Evolutionary conservation across 2,329 filamentous ascomycete genomes (phyloP).

Genomic region (Knufia fluminis): DNA sequence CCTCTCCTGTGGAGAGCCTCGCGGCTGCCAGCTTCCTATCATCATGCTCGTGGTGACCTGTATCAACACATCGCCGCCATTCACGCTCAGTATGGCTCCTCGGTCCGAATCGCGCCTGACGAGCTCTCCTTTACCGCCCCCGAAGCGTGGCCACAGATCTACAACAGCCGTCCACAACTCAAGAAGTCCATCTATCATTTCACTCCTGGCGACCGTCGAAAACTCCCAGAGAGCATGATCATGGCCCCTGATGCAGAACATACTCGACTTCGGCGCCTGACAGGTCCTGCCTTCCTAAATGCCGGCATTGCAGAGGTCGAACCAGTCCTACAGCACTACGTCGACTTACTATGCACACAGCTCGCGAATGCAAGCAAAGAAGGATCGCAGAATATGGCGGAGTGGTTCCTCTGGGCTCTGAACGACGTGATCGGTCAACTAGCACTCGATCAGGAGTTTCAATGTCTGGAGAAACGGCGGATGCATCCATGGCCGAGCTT

Average conservation of each 20-base stretch:
- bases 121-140: constrained; percentile 25
- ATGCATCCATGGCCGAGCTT: constrained; percentile 27
- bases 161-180: constrained; percentile 22
- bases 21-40: constrained; percentile 11
- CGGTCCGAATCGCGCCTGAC: constrained; percentile 27
- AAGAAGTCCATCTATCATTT: constrained; percentile 12
- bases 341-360: constrained; percentile 11
- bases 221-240: constrained; percentile 14
- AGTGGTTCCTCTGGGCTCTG: constrained; percentile 34
- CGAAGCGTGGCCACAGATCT: constrained; percentile 26
- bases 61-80: constrained; percentile 15
- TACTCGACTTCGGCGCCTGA: constrained; percentile 25
- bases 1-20: constrained; percentile 24
- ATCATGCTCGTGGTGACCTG: constrained; percentile 12
- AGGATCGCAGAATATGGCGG: constrained; percentile 12
- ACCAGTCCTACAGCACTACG: constrained; percentile 15
- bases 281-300: constrained; percentile 36
- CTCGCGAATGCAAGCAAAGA: constrained; percentile 2
- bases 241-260: constrained; percentile 20
- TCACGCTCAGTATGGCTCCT: constrained; percentile 25
- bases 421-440: constrained; percentile 33
- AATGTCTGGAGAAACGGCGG: constrained; percentile 23
- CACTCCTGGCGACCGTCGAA: not conserved
- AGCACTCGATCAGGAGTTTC: constrained; percentile 27
- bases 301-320: constrained; percentile 32